Conservation (phyloP, 139 green algal species). For the Haematococcus lacustris region DNA sequence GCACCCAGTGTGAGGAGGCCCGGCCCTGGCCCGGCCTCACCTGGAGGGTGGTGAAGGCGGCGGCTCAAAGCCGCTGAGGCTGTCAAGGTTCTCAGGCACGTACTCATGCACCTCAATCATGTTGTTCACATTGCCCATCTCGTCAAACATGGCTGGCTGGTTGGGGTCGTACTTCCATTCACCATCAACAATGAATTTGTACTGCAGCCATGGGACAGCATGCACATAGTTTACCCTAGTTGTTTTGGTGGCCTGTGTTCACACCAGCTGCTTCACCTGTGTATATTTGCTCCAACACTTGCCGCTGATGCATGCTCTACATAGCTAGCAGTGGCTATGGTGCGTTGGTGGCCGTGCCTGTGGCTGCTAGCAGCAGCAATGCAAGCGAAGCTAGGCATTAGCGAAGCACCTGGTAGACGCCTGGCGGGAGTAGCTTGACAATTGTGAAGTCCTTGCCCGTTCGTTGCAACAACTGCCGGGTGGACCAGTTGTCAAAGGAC, state of each 20-base stretch:
- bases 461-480: conserved; percentile 66
- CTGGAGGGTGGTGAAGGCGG: conserved; percentile 75
- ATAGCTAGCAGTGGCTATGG: too few species aligned
- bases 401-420: conserved; percentile 78
- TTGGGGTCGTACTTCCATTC: conserved; percentile 95
- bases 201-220: conserved; percentile 56
- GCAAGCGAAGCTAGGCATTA: too few species aligned
- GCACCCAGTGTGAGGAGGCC: too few species aligned
- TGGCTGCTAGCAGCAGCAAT: too few species aligned
- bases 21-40: too few species aligned
- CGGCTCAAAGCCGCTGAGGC: conserved; percentile 83
- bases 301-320: neutral
- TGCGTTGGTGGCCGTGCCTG: too few species aligned
- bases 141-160: conserved; percentile 91
- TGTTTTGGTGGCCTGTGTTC: neutral
- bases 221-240: too few species aligned
- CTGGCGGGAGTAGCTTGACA: conserved; percentile 89
- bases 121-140: conserved; percentile 98
- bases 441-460: conserved; percentile 92
- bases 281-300: neutral
- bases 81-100: conserved; percentile 91
- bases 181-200: conserved; percentile 97
- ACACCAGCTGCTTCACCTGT: neutral
- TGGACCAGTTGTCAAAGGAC: conserved; percentile 95
- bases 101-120: conserved; percentile 96